Percentiles rank a stretch among this genome's conserved stretches.
These are phyloP conservation scores for Ceratocystis papillata DNA, from an alignment of 2,329 filamentous ascomycete genomes.

Conservation along the genomic window DNA sequence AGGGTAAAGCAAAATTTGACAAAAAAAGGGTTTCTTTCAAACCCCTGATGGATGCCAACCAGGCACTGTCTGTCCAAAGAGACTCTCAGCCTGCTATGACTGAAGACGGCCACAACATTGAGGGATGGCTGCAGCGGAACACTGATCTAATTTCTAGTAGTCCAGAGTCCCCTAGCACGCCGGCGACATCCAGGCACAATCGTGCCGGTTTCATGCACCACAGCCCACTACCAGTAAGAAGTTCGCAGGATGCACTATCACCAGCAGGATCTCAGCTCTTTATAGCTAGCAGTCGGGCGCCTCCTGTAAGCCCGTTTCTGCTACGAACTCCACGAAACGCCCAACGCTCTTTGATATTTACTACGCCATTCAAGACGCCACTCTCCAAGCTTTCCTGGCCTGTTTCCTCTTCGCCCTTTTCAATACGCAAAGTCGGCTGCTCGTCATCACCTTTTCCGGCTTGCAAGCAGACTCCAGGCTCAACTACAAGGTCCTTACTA, in stretches of 20 bases:
- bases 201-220: neutral
- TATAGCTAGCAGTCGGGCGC: neutral
- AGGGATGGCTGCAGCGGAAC: constrained; percentile 4
- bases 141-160: neutral
- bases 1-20: neutral
- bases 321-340: neutral
- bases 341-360: neutral
- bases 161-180: neutral
- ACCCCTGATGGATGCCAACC: neutral
- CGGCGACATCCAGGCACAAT: neutral
- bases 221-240: neutral
- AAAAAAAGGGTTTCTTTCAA: neutral
- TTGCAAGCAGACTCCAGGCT: neutral
- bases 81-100: neutral
- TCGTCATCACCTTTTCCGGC: neutral
- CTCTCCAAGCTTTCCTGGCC: constrained; percentile 6
- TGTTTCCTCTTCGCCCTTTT: constrained; percentile 5
- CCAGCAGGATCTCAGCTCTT: neutral
- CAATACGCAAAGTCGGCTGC: neutral
- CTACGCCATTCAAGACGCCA: constrained; percentile 11
- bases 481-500: neutral
- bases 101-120: neutral
- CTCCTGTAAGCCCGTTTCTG: neutral
- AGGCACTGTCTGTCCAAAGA: neutral
- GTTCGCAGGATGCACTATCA: neutral